phyloP scores from a whole-genome alignment of 2,329 filamentous ascomycete species.

The Meredithiella fracta region DNA sequence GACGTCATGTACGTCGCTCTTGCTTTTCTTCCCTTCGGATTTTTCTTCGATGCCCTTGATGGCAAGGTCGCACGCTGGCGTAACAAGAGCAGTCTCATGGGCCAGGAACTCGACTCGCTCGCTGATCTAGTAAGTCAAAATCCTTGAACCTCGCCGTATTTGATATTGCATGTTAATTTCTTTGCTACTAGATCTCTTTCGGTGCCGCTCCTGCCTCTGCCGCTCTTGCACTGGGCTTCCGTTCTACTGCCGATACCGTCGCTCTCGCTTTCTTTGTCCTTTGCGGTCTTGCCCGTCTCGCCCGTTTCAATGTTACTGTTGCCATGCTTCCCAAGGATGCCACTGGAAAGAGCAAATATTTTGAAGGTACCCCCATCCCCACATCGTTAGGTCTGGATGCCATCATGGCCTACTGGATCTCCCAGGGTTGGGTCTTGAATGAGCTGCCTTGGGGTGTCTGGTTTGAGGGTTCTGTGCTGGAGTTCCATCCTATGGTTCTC shows the following conservation, averaged over 20 bases:
- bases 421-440: slow-evolving; percentile 61
- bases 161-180: neutral
- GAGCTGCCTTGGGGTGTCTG: slow-evolving; percentile 61
- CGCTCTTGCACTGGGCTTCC: slow-evolving; percentile 78
- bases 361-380: slow-evolving; percentile 92
- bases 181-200: slow-evolving; percentile 61
- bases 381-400: slow-evolving; percentile 68
- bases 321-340: slow-evolving; percentile 79
- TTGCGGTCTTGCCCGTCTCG: slow-evolving; percentile 80
- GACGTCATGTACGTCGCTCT: slow-evolving; percentile 68
- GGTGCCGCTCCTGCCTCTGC: slow-evolving; percentile 76
- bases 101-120: slow-evolving; percentile 88
- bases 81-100: slow-evolving; percentile 94
- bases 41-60: slow-evolving; percentile 98
- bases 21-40: slow-evolving; percentile 71
- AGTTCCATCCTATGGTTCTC: slow-evolving; percentile 68
- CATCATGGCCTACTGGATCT: slow-evolving; percentile 81
- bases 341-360: slow-evolving; percentile 81
- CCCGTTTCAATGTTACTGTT: slow-evolving; percentile 95
- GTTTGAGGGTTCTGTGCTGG: slow-evolving; percentile 49
- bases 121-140: slow-evolving; percentile 62
- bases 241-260: slow-evolving; percentile 68
- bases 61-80: slow-evolving; percentile 93
- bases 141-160: neutral
- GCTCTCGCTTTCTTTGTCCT: slow-evolving; percentile 78